Evolutionary conservation across 768 basidiomycete genomes (phyloP).

Genomic region (Suillus fuscotomentosus): DNA sequence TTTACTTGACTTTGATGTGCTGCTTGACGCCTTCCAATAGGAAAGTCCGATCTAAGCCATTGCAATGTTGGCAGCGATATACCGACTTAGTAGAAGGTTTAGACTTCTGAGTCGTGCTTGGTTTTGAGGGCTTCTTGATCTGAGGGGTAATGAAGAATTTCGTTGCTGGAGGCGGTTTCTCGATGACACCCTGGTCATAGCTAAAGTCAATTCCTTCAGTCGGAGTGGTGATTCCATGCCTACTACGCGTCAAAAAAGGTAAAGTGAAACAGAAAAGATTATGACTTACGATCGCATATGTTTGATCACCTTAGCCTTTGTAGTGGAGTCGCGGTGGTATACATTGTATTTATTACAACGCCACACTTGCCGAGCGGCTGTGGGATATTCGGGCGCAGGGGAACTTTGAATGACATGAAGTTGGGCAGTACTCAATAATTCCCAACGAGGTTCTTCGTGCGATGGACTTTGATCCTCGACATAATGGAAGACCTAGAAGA

Average conservation of each 20-base stretch:
- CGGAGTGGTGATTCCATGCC: background rate
- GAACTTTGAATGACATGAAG: background rate
- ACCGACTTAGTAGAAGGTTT: background rate
- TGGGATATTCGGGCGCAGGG: background rate
- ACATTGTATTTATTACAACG: background rate
- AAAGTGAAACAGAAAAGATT: background rate
- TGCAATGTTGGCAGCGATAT: background rate
- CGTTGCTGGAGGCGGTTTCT: background rate
- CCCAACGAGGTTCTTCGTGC: background rate
- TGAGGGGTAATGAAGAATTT: background rate
- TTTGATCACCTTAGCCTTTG: background rate
- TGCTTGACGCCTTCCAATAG: background rate
- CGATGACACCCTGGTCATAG: background rate
- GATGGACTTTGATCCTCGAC: background rate
- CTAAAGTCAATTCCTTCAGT: background rate
- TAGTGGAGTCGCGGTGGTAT: background rate
- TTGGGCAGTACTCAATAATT: background rate
- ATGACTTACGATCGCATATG: background rate
- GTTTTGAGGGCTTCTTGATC: background rate
- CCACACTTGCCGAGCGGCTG: background rate
- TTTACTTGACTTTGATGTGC: conserved; percentile 3
- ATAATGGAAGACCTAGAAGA: conserved; percentile 4
- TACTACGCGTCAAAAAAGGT: background rate
- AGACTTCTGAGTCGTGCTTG: background rate
- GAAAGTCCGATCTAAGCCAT: background rate